phyloP scores from a whole-genome alignment of 768 basidiomycete species.

The Mycena alexandri region DNA sequence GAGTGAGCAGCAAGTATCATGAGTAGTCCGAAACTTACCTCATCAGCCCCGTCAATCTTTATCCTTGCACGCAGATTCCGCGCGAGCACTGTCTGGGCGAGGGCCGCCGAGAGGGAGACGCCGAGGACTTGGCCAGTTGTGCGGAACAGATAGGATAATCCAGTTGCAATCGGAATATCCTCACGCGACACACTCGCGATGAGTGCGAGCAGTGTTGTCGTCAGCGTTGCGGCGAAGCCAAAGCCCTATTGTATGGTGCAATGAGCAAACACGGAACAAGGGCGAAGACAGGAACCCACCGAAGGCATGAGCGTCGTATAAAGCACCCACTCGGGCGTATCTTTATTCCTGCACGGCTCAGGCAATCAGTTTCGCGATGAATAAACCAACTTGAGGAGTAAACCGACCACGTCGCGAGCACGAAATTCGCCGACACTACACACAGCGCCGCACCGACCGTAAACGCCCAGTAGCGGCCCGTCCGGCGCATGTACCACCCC shows the following conservation, averaged over 20 bases:
- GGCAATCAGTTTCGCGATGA: no score
- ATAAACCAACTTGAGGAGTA: not conserved
- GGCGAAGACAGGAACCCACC: conserved; percentile 60
- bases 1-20: no score
- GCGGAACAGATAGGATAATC: conserved; percentile 79
- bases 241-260: conserved; percentile 58
- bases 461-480: conserved; percentile 38
- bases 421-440: conserved; percentile 26
- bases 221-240: conserved; percentile 67
- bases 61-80: conserved; percentile 67
- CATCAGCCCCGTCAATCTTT: conserved; percentile 63
- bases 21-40: conserved; percentile 49
- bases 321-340: conserved; percentile 38
- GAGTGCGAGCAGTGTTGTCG: conserved; percentile 72
- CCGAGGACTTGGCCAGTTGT: conserved; percentile 84
- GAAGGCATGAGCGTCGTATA: conserved; percentile 47
- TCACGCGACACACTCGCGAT: conserved; percentile 70
- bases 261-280: conserved; percentile 42
- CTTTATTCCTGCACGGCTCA: conserved; percentile 14
- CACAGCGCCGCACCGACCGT: conserved; percentile 28
- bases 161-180: conserved; percentile 76
- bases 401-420: conserved; percentile 23
- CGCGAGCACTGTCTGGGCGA: conserved; percentile 72
- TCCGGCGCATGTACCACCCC: conserved; percentile 62
- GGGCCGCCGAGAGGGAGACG: conserved; percentile 72